Conservation (phyloP, 2,329 filamentous ascomycete species). For the Raffaelea arxii region DNA sequence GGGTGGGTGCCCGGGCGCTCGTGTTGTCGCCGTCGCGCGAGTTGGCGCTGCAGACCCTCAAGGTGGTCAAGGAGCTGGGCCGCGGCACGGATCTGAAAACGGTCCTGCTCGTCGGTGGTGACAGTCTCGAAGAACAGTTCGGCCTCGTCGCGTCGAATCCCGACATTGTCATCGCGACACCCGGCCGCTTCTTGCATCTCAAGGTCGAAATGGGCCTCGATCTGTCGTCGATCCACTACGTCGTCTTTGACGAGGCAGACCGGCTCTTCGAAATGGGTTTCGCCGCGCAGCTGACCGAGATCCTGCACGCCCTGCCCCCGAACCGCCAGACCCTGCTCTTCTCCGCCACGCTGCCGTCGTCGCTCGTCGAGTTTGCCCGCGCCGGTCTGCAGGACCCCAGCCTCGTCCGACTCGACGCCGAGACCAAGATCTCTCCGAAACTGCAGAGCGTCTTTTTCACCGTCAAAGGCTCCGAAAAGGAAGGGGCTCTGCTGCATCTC, state of each 20-base stretch:
- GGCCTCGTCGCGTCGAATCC: slow-evolving; percentile 87
- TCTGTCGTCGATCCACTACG: slow-evolving; percentile 82
- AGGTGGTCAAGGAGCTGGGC: slow-evolving; percentile 91
- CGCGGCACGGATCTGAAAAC: slow-evolving; percentile 83
- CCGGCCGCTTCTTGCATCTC: slow-evolving; percentile 89
- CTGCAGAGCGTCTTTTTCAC: slow-evolving; percentile 93
- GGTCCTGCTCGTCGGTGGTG: slow-evolving; percentile 87
- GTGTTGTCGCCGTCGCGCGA: slow-evolving; percentile 91
- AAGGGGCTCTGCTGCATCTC: slow-evolving; percentile 81
- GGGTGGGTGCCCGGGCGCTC: slow-evolving; percentile 76
- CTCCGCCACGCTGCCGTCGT: slow-evolving; percentile 89
- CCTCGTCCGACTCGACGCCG: slow-evolving; percentile 81
- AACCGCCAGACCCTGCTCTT: slow-evolving; percentile 87
- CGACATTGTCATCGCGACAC: slow-evolving; percentile 94
- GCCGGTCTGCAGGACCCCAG: slow-evolving; percentile 89
- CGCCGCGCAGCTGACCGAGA: slow-evolving; percentile 83
- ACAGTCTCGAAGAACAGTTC: slow-evolving; percentile 93
- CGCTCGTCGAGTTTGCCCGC: slow-evolving; percentile 88
- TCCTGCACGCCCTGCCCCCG: slow-evolving; percentile 75
- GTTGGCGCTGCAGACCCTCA: slow-evolving; percentile 85
- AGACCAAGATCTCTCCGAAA: slow-evolving; percentile 92
- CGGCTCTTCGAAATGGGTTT: slow-evolving; percentile 98
- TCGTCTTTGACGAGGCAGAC: slow-evolving; percentile 97
- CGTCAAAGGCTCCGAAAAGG: slow-evolving; percentile 86
- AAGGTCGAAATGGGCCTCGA: slow-evolving; percentile 95